Evolutionary conservation across 2,329 filamentous ascomycete species (phyloP).

Genomic region (Orbilia ellipsospora): DNA sequence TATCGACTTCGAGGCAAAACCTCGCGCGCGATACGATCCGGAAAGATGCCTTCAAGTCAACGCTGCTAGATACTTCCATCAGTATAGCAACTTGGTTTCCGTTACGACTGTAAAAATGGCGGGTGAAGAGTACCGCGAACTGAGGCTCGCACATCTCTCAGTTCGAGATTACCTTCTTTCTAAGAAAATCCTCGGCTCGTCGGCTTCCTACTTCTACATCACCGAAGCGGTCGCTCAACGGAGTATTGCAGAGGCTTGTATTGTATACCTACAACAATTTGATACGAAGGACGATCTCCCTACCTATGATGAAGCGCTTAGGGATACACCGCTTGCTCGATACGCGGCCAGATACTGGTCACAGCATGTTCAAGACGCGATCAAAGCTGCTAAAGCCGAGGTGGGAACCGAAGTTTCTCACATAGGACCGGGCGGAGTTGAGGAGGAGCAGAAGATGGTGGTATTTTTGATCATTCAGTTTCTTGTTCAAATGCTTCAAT

Average conservation of each 20-base stretch:
- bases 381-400: not conserved
- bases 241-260: slow-evolving; percentile 19
- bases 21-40: slow-evolving; percentile 6
- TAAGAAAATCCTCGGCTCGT: slow-evolving; percentile 2
- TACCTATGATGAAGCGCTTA: slow-evolving; percentile 7
- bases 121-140: slow-evolving; percentile 7
- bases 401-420: not conserved
- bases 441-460: not conserved
- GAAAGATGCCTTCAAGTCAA: slow-evolving; percentile 12
- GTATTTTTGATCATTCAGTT: slow-evolving; percentile 1
- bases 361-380: slow-evolving; percentile 14
- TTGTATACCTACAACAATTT: slow-evolving; percentile 24
- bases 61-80: slow-evolving; percentile 5
- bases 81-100: slow-evolving; percentile 12
- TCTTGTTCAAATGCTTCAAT: not conserved
- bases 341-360: slow-evolving; percentile 21
- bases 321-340: slow-evolving; percentile 9
- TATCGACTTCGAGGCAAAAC: slow-evolving; percentile 20
- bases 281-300: slow-evolving; percentile 9
- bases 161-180: slow-evolving; percentile 27
- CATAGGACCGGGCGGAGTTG: not conserved
- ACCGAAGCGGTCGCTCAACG: slow-evolving; percentile 3
- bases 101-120: slow-evolving; percentile 12
- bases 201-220: slow-evolving; percentile 18
- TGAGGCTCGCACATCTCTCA: slow-evolving; percentile 20